phyloP scores from a whole-genome alignment of 2,329 filamentous ascomycete genomes.

The Fusarium napiforme region DNA sequence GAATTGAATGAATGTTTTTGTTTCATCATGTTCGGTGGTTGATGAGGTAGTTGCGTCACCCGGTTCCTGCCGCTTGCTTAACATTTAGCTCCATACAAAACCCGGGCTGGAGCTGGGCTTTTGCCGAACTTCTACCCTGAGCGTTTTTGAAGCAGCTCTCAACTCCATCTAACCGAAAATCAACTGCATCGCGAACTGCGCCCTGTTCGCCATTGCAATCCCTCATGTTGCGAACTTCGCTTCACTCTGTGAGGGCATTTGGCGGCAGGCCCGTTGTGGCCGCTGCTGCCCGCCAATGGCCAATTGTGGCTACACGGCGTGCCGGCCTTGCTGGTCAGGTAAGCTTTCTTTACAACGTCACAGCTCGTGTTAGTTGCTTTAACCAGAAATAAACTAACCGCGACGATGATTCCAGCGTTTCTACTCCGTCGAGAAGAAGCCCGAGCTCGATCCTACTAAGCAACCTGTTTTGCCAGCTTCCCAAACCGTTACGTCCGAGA shows the following conservation, averaged over 20 bases:
- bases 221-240: constrained; percentile 76
- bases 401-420: constrained; percentile 58
- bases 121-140: constrained; percentile 59
- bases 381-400: constrained; percentile 47
- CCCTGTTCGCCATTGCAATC: constrained; percentile 59
- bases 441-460: constrained; percentile 59
- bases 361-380: constrained; percentile 32
- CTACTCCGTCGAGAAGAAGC: constrained; percentile 66
- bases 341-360: constrained; percentile 52
- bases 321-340: constrained; percentile 48
- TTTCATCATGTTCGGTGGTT: not conserved
- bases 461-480: constrained; percentile 64
- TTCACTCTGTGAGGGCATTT: constrained; percentile 71
- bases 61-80: constrained; percentile 50
- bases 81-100: constrained; percentile 37
- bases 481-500: constrained; percentile 62
- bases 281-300: constrained; percentile 69
- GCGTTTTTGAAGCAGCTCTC: constrained; percentile 54
- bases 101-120: constrained; percentile 47
- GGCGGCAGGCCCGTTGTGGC: constrained; percentile 65
- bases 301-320: constrained; percentile 52
- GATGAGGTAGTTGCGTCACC: constrained; percentile 47
- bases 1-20: not conserved
- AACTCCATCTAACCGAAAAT: constrained; percentile 48
- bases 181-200: constrained; percentile 46